Conservation (phyloP, 2,329 filamentous ascomycete genomes). For the Camptophora hylomeconis region DNA sequence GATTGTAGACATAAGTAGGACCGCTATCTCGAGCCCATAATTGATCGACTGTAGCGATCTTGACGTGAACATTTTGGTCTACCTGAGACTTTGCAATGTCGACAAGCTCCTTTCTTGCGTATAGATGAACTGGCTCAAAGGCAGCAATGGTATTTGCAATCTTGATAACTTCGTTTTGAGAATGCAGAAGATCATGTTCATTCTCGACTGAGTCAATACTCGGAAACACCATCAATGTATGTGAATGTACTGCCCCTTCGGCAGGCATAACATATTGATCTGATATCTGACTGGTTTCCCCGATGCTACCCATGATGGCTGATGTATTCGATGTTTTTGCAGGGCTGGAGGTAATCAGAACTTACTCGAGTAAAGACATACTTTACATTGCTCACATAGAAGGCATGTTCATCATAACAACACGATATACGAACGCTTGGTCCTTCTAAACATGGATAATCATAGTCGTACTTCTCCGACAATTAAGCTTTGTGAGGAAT, state of each 20-base stretch:
- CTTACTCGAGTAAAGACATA: too few relatives aligned
- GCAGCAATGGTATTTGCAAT: slow-evolving; percentile 17
- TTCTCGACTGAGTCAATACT: neutral
- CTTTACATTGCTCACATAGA: too few relatives aligned
- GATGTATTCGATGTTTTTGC: too few relatives aligned
- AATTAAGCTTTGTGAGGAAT: too few relatives aligned
- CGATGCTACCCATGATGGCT: too few relatives aligned
- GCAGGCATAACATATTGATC: neutral
- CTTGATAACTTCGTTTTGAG: slow-evolving; percentile 3
- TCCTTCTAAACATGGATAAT: too few relatives aligned
- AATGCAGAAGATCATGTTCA: slow-evolving; percentile 4
- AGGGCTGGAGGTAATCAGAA: too few relatives aligned
- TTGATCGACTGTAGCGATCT: slow-evolving; percentile 17
- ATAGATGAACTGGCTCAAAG: slow-evolving; percentile 23
- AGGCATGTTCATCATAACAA: too few relatives aligned
- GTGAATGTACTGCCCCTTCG: neutral
- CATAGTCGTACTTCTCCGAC: too few relatives aligned
- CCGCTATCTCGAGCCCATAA: slow-evolving; percentile 22
- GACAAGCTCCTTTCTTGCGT: slow-evolving; percentile 18
- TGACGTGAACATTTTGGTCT: slow-evolving; percentile 11
- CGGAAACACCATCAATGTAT: slow-evolving; percentile 1
- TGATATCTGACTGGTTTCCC: too few relatives aligned
- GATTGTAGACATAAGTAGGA: slow-evolving; percentile 17
- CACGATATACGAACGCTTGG: too few relatives aligned
- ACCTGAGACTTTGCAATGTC: slow-evolving; percentile 5